Percentiles rank a stretch among this genome's conserved stretches.
These are phyloP conservation scores for Cutaneotrichosporon mucoides DNA, from an alignment of 1,284 basidiomycete species.

Conservation along the genomic window DNA sequence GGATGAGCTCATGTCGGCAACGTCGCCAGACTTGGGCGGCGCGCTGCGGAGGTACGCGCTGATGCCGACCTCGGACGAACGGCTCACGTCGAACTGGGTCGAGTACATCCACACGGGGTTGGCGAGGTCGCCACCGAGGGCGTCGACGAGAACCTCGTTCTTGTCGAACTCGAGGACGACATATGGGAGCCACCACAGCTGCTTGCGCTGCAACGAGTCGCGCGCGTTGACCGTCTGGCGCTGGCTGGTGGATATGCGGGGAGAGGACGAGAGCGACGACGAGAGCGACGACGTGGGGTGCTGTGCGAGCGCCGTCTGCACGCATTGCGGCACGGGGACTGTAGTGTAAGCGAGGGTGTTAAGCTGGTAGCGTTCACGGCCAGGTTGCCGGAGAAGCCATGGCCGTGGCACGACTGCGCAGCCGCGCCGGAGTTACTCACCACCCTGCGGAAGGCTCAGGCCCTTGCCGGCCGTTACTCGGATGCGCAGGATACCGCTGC, in stretches of 20 bases:
- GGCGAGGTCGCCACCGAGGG: slow-evolving; percentile 82
- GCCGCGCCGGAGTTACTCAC: slow-evolving; percentile 27
- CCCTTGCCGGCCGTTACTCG: slow-evolving; percentile 56
- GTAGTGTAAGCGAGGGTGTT: slow-evolving; percentile 28
- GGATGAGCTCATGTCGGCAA: slow-evolving; percentile 82
- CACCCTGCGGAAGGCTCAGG: slow-evolving; percentile 52
- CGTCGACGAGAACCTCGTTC: slow-evolving; percentile 96
- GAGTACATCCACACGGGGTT: slow-evolving; percentile 94
- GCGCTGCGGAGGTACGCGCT: slow-evolving; percentile 81
- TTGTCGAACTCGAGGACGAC: slow-evolving; percentile 98
- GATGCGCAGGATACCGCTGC: slow-evolving; percentile 56
- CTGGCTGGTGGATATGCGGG: slow-evolving; percentile 22
- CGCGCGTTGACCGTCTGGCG: slow-evolving; percentile 30
- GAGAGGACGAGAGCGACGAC: slow-evolving; percentile 49
- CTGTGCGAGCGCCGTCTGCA: slow-evolving; percentile 69
- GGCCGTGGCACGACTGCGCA: no score
- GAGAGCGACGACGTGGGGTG: slow-evolving; percentile 47
- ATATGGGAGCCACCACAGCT: slow-evolving; percentile 95
- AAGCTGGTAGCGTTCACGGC: no score
- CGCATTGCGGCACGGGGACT: slow-evolving; percentile 77
- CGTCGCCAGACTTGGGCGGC: slow-evolving; percentile 55
- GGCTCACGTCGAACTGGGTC: slow-evolving; percentile 89
- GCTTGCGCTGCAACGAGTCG: slow-evolving; percentile 82
- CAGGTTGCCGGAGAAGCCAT: no score
- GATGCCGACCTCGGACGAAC: slow-evolving; percentile 83